Conservation (phyloP, 805 yeast genomes). For the Saccharomycopsis selenospora region DNA sequence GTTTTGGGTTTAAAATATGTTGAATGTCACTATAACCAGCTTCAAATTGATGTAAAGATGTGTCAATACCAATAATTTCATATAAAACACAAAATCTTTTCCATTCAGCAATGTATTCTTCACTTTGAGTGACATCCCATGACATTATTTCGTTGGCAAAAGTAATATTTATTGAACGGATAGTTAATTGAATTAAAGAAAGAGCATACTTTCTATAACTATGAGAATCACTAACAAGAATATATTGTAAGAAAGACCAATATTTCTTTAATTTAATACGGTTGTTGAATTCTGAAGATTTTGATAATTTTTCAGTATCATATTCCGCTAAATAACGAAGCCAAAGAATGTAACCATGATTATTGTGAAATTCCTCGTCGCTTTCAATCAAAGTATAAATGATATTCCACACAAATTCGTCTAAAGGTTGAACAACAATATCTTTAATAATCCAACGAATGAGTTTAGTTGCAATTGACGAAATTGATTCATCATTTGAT, state of each 20-base stretch:
- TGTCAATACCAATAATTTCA: conserved; percentile 77
- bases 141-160: conserved; percentile 31
- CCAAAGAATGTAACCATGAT: conserved; percentile 48
- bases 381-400: conserved; percentile 32
- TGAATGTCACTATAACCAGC: conserved; percentile 62
- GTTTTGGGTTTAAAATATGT: conserved; percentile 14
- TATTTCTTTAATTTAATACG: conserved; percentile 30
- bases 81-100: conserved; percentile 61
- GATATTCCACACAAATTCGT: conserved; percentile 39
- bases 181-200: conserved; percentile 55
- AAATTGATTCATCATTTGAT: conserved; percentile 32
- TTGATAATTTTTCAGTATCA: neutral
- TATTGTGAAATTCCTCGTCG: conserved; percentile 28
- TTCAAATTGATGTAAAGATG: conserved; percentile 78
- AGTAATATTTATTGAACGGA: conserved; percentile 37
- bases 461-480: conserved; percentile 33
- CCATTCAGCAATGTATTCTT: conserved; percentile 49
- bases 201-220: conserved; percentile 65
- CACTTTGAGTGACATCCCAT: conserved; percentile 35
- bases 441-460: conserved; percentile 48
- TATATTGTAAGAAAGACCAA: conserved; percentile 53
- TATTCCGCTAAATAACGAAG: conserved; percentile 39
- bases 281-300: conserved; percentile 13
- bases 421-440: conserved; percentile 27
- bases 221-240: conserved; percentile 48